A percentile compares a stretch with the other conserved stretches of the same genome.
Conservation (phyloP, 2,329 filamentous ascomycete species). For the Trichophyton simii region DNA sequence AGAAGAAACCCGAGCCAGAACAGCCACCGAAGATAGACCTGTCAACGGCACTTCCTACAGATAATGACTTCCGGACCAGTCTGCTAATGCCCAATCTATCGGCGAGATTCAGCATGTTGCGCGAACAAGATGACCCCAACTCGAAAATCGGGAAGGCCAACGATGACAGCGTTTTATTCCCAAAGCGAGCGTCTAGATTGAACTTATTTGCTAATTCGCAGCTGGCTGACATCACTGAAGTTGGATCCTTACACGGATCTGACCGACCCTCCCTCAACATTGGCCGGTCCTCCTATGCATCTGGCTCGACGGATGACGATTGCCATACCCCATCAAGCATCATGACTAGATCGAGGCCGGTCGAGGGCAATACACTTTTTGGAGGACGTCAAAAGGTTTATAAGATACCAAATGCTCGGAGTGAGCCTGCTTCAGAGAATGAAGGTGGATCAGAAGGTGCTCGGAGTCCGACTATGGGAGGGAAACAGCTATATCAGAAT, state of each 20-base stretch:
- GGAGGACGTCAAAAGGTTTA: constrained; percentile 94
- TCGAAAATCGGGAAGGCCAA: constrained; percentile 86
- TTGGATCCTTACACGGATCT: constrained; percentile 60
- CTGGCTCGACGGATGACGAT: constrained; percentile 53
- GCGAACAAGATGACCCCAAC: constrained; percentile 83
- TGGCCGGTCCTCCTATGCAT: constrained; percentile 52
- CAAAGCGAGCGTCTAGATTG: constrained; percentile 66
- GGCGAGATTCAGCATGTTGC: constrained; percentile 89
- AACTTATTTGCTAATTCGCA: constrained; percentile 56
- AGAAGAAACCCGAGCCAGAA: constrained; percentile 44
- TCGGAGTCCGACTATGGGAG: constrained; percentile 43
- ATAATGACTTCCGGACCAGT: constrained; percentile 88
- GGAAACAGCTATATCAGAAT: constrained; percentile 67
- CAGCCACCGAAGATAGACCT: constrained; percentile 55
- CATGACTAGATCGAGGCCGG: constrained; percentile 68
- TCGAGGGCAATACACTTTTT: constrained; percentile 85
- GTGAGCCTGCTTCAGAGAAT: constrained; percentile 30
- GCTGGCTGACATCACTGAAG: constrained; percentile 79
- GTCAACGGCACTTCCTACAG: constrained; percentile 59
- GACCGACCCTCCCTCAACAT: constrained; percentile 45
- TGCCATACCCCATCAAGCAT: constrained; percentile 52
- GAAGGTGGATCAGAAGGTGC: constrained; percentile 14
- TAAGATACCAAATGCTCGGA: constrained; percentile 50
- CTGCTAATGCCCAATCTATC: constrained; percentile 91
- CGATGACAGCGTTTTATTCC: constrained; percentile 82